Conservation (phyloP, 176 grass and related monocot genomes). For the Aegilops umbellulata region DNA sequence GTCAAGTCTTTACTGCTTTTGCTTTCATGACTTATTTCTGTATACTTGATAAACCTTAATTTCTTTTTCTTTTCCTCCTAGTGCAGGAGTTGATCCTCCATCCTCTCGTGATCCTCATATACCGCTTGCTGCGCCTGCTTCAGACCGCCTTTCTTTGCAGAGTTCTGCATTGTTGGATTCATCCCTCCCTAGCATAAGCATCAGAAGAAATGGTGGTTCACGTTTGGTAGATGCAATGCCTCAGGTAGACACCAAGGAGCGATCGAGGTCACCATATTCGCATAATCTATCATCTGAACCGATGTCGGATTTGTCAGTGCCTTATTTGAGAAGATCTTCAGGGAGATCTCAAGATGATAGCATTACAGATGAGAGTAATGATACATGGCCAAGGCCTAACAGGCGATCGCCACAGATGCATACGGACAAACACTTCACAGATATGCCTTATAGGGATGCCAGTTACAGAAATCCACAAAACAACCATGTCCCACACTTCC, state of each 20-base stretch:
- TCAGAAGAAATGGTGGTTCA: conserved; percentile 66
- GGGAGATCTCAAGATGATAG: conserved; percentile 46
- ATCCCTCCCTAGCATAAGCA: conserved; percentile 42
- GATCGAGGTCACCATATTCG: conserved; percentile 61
- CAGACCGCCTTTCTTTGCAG: conserved; percentile 44
- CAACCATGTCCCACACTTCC: conserved; percentile 75
- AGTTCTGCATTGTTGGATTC: conserved; percentile 50
- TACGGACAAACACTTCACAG: conserved; percentile 46
- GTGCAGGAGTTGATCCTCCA: conserved; percentile 83
- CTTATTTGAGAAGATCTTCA: conserved; percentile 64
- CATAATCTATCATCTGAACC: conserved; percentile 55
- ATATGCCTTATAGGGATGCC: conserved; percentile 61
- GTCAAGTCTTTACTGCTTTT: background rate
- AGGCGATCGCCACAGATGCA: conserved; percentile 49
- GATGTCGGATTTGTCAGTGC: conserved; percentile 43
- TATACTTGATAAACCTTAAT: conserved; percentile 26
- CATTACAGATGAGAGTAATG: conserved; percentile 36
- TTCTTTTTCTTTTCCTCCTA: conserved; percentile 49
- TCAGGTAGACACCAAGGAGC: conserved; percentile 44
- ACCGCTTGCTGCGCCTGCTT: conserved; percentile 34
- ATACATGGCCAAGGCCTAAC: conserved; percentile 36
- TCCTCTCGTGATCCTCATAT: conserved; percentile 69
- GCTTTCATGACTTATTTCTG: conserved; percentile 15
- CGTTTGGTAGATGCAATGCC: conserved; percentile 38
- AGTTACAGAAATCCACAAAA: conserved; percentile 46